These are phyloP conservation scores for Leishmania braziliensis DNA, from an alignment of 208 protist species.

Conservation along the genomic window DNA sequence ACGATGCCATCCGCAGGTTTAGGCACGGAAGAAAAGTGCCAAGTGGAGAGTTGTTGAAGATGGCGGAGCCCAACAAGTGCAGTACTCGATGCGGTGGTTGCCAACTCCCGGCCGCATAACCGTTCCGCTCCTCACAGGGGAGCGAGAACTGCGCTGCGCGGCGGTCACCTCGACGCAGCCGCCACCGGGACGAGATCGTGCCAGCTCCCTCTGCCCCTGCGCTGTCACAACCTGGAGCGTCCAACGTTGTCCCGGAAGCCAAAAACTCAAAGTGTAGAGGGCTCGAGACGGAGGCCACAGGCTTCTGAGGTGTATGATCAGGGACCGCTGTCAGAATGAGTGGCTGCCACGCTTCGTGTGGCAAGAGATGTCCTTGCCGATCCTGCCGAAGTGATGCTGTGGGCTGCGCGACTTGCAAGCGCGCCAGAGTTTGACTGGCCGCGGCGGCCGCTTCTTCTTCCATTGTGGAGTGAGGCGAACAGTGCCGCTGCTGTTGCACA, in stretches of 20 bases:
- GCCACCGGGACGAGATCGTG: conserved; percentile 1
- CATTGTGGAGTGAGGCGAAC: background rate
- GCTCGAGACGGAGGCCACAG: conserved; percentile 1
- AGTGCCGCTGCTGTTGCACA: background rate
- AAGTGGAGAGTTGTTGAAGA: conserved; percentile 38
- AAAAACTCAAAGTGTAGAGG: background rate
- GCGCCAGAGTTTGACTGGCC: conserved; percentile 16
- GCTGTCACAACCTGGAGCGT: background rate
- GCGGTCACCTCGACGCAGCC: background rate
- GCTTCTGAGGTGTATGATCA: background rate
- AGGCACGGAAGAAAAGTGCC: conserved; percentile 29
- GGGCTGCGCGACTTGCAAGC: background rate
- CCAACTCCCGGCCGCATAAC: background rate
- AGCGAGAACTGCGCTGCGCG: background rate
- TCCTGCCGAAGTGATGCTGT: background rate
- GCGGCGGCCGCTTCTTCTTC: background rate
- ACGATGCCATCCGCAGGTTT: conserved; percentile 17
- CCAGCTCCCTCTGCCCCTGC: no score
- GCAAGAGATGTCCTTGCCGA: background rate
- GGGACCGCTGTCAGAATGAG: conserved; percentile 1
- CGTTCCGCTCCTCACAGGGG: background rate
- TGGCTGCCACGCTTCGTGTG: conserved; percentile 19
- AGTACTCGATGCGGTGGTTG: conserved; percentile 33
- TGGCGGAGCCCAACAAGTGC: conserved; percentile 28
- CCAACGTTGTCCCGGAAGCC: background rate